Conservation (phyloP, 2,329 filamentous ascomycete genomes). For the Leptographium lundbergii region DNA sequence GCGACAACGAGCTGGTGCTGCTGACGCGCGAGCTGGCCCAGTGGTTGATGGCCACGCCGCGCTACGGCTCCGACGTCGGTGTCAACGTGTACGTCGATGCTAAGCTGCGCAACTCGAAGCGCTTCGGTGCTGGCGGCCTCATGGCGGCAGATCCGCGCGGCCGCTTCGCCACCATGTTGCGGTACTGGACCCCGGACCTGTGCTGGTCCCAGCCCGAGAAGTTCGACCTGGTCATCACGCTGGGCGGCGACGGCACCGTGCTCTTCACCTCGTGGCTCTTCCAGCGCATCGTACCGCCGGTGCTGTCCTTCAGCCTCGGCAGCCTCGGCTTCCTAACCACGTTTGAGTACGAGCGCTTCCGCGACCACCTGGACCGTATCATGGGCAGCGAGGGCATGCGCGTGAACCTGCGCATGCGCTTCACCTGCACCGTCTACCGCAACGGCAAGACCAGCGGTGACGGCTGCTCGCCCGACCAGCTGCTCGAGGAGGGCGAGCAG, state of each 20-base stretch:
- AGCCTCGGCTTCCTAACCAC: conserved; percentile 81
- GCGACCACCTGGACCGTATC: conserved; percentile 70
- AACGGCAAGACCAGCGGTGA: conserved; percentile 39
- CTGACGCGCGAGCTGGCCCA: conserved; percentile 76
- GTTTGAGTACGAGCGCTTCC: conserved; percentile 80
- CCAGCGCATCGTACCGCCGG: conserved; percentile 74
- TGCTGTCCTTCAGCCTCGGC: conserved; percentile 72
- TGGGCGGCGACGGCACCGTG: conserved; percentile 78
- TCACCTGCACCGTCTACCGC: conserved; percentile 94
- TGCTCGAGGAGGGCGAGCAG: conserved; percentile 78
- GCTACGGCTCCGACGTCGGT: conserved; percentile 80
- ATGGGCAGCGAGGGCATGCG: conserved; percentile 96
- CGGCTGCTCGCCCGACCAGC: conserved; percentile 23
- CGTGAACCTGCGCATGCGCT: conserved; percentile 95
- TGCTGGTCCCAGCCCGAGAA: conserved; percentile 91
- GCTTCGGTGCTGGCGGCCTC: conserved; percentile 68
- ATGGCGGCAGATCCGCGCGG: conserved; percentile 64
- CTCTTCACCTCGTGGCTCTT: conserved; percentile 88
- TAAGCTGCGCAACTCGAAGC: conserved; percentile 76
- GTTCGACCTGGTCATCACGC: conserved; percentile 85
- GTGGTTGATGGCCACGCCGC: conserved; percentile 79
- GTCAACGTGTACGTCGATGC: conserved; percentile 98
- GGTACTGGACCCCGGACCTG: conserved; percentile 92
- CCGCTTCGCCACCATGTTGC: conserved; percentile 71
- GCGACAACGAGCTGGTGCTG: conserved; percentile 84